These are phyloP conservation scores for Solanum hybrid DNA, from an alignment of 305 asterid genomes.

Conservation along the genomic window DNA sequence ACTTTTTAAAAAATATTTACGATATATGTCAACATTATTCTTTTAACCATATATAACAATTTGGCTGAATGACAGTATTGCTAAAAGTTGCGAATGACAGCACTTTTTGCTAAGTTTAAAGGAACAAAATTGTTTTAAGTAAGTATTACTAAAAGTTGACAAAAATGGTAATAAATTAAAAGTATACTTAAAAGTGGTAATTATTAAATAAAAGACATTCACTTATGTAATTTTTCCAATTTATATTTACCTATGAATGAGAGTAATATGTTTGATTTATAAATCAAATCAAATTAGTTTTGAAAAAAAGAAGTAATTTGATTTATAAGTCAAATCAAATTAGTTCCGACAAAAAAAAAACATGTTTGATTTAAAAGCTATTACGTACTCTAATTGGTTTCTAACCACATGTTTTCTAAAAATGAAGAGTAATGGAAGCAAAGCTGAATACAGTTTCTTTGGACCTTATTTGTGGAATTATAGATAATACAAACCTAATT, in stretches of 20 bases:
- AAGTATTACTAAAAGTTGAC: too few species aligned
- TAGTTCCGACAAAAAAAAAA: not conserved
- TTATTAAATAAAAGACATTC: too few species aligned
- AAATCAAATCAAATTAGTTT: not conserved
- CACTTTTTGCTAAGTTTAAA: too few species aligned
- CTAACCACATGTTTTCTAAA: not conserved
- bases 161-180: too few species aligned
- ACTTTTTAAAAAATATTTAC: too few species aligned
- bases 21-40: too few species aligned
- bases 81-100: too few species aligned
- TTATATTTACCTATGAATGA: not conserved
- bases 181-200: too few species aligned
- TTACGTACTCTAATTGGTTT: not conserved
- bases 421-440: not conserved
- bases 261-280: not conserved
- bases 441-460: not conserved
- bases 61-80: too few species aligned
- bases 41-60: too few species aligned
- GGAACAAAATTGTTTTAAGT: too few species aligned
- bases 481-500: not conserved
- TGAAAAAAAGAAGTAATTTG: not conserved
- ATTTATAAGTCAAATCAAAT: not conserved
- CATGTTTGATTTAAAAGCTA: not conserved
- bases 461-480: not conserved
- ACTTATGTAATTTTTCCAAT: too few species aligned